These are phyloP conservation scores for Nakazawaea ernobii DNA, from an alignment of 805 yeast genomes.

Conservation along the genomic window DNA sequence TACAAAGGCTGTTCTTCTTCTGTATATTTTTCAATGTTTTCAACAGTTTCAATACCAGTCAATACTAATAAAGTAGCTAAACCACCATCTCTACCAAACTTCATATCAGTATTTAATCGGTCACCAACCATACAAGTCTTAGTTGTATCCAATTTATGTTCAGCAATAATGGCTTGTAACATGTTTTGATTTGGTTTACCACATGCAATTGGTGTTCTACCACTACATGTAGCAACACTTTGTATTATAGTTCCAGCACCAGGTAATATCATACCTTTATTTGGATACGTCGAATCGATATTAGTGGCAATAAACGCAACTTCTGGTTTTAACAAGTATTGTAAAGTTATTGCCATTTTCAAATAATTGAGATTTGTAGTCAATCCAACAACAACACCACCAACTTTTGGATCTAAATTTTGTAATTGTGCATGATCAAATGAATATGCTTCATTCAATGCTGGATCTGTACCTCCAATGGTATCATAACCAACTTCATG, in stretches of 20 bases:
- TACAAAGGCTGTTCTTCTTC: slow-evolving; percentile 51
- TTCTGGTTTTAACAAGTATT: slow-evolving; percentile 62
- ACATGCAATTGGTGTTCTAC: slow-evolving; percentile 82
- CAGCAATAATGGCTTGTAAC: slow-evolving; percentile 83
- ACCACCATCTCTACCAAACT: slow-evolving; percentile 84
- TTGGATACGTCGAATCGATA: slow-evolving; percentile 91
- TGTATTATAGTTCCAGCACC: slow-evolving; percentile 95
- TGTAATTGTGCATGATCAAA: slow-evolving; percentile 45
- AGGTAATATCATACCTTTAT: slow-evolving; percentile 77
- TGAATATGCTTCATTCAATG: slow-evolving; percentile 46
- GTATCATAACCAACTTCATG: slow-evolving; percentile 66
- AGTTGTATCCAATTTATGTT: slow-evolving; percentile 46
- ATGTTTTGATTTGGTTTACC: slow-evolving; percentile 90
- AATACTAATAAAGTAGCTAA: slow-evolving; percentile 82
- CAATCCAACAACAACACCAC: slow-evolving; percentile 87
- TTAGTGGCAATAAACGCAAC: slow-evolving; percentile 87
- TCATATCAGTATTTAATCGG: slow-evolving; percentile 90
- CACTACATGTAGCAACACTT: slow-evolving; percentile 65
- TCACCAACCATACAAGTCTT: slow-evolving; percentile 93
- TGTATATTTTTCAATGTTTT: slow-evolving; percentile 39
- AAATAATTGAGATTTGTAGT: slow-evolving; percentile 74
- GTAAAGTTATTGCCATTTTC: slow-evolving; percentile 75
- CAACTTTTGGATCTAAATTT: slow-evolving; percentile 66
- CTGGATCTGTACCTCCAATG: slow-evolving; percentile 79
- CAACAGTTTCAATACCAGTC: slow-evolving; percentile 85